Evolutionary conservation across 2,329 filamentous ascomycete species (phyloP).

Genomic region (Lojkania enalia): DNA sequence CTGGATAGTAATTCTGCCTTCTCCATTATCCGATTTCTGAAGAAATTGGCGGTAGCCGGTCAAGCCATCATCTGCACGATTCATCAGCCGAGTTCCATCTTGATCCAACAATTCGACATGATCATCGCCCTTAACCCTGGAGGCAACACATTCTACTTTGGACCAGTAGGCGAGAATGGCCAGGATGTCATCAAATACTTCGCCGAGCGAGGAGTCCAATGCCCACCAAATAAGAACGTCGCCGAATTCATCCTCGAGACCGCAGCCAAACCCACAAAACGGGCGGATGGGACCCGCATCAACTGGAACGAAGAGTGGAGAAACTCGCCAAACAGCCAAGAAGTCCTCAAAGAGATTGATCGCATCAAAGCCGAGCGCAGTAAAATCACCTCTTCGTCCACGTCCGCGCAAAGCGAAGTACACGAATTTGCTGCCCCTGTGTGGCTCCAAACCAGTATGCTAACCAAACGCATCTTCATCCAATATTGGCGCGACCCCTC

Average conservation of each 20-base stretch:
- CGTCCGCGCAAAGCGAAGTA: conserved; percentile 20
- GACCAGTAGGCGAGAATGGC: conserved; percentile 69
- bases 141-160: conserved; percentile 74
- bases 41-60: conserved; percentile 67
- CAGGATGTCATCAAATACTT: conserved; percentile 69
- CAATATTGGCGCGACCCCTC: conserved; percentile 77
- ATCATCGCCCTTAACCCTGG: conserved; percentile 69
- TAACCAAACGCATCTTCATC: conserved; percentile 71
- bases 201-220: conserved; percentile 64
- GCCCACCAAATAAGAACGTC: conserved; percentile 67
- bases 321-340: conserved; percentile 63
- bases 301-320: conserved; percentile 79
- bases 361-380: conserved; percentile 62
- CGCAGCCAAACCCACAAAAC: conserved; percentile 60
- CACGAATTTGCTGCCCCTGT: conserved; percentile 69
- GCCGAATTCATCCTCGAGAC: conserved; percentile 70
- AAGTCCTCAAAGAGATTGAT: conserved; percentile 66
- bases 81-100: conserved; percentile 69
- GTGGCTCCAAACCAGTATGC: conserved; percentile 63
- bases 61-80: conserved; percentile 76
- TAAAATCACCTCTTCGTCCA: conserved; percentile 44
- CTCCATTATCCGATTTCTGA: conserved; percentile 69
- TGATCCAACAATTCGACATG: conserved; percentile 75
- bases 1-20: conserved; percentile 71
- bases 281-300: conserved; percentile 58